These are phyloP conservation scores for Glomus cerebriforme DNA, from an alignment of 192 early-diverging fungal genomes.

Conservation along the genomic window DNA sequence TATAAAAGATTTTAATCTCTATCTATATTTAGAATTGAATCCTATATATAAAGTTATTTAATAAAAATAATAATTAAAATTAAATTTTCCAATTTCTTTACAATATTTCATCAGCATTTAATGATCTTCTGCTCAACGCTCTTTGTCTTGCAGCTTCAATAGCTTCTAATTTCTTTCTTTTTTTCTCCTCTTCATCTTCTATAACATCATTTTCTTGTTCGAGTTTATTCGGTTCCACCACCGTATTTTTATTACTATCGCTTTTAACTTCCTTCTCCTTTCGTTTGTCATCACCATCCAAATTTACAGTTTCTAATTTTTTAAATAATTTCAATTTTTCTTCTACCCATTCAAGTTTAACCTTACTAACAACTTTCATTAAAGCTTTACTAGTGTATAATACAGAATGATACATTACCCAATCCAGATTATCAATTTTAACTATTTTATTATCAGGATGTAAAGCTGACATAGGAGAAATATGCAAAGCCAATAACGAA, in stretches of 20 bases:
- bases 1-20: too few relatives aligned
- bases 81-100: not conserved
- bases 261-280: not conserved
- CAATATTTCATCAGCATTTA: too few relatives aligned
- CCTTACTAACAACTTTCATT: slow-evolving; percentile 93
- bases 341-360: slow-evolving; percentile 85
- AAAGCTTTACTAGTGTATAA: slow-evolving; percentile 94
- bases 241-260: not conserved
- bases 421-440: slow-evolving; percentile 69
- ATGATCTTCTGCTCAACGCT: slow-evolving; percentile 42
- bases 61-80: not conserved
- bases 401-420: slow-evolving; percentile 92
- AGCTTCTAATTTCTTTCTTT: slow-evolving; percentile 39
- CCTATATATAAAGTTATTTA: too few relatives aligned
- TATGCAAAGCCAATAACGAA: slow-evolving; percentile 87
- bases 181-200: slow-evolving; percentile 31
- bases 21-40: too few relatives aligned
- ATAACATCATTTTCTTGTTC: not conserved
- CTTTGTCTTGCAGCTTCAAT: slow-evolving; percentile 48
- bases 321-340: slow-evolving; percentile 59
- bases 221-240: not conserved
- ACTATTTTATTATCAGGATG: slow-evolving; percentile 69
- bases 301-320: not conserved
- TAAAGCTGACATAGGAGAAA: slow-evolving; percentile 89
- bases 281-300: slow-evolving; percentile 6